phyloP scores from a whole-genome alignment of 164 flowering plant genomes.

The Santalum album region DNA sequence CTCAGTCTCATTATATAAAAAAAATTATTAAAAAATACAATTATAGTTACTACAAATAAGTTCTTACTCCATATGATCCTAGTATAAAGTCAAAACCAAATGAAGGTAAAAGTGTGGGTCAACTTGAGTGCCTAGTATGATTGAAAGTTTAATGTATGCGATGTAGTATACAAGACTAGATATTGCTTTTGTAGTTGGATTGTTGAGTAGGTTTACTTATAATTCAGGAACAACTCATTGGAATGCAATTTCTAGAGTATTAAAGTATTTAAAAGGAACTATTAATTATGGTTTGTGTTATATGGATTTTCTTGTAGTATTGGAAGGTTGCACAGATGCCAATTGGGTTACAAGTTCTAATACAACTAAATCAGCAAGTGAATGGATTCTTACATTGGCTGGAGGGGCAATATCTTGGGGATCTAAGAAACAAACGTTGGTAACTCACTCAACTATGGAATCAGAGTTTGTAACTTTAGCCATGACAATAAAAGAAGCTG shows the following conservation, averaged over 20 bases:
- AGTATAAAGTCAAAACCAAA: background rate
- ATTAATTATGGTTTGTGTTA: conserved; percentile 8
- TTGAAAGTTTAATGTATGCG: background rate
- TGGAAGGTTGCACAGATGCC: conserved; percentile 19
- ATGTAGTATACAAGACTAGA: conserved; percentile 18
- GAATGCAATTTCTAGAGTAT: conserved; percentile 3
- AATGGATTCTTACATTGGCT: conserved; percentile 10
- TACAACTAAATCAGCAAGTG: conserved; percentile 10
- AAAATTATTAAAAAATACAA: conserved; percentile 10
- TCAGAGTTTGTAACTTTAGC: conserved; percentile 21
- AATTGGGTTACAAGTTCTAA: conserved; percentile 13
- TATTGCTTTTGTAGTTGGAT: conserved; percentile 13
- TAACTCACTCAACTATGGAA: conserved; percentile 20
- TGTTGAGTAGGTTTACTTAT: conserved; percentile 15
- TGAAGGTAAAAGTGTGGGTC: background rate
- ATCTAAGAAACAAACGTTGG: conserved; percentile 25
- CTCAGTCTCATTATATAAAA: conserved; percentile 15
- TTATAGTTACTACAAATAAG: background rate
- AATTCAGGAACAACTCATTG: conserved; percentile 14
- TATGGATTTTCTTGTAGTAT: conserved; percentile 7
- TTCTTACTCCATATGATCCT: conserved; percentile 7
- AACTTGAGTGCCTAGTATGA: conserved; percentile 7
- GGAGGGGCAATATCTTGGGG: conserved; percentile 19
- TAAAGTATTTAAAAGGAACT: conserved; percentile 16
- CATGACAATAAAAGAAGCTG: conserved; percentile 7